A percentile compares a stretch with the other conserved stretches of the same genome.
phyloP scores from a whole-genome alignment of 352 stramenopile genomes.

The Pythium rishiriense region DNA sequence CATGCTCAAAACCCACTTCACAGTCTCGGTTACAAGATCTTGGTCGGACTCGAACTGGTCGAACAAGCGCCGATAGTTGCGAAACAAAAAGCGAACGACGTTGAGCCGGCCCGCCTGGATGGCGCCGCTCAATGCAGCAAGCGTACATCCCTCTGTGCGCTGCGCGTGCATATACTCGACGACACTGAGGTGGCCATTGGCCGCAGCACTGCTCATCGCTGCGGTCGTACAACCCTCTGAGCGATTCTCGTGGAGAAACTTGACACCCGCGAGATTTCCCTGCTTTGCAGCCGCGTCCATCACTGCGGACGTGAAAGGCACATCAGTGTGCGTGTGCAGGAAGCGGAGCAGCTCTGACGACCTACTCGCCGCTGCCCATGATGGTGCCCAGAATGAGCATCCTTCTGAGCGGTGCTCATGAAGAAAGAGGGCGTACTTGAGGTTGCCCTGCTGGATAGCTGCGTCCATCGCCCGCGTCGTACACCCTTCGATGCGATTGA shows the following conservation, averaged over 20 bases:
- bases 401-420: not conserved
- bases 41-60: not conserved
- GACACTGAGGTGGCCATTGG: not conserved
- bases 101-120: not conserved
- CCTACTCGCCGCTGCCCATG: too few species aligned
- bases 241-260: not conserved
- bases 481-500: not conserved
- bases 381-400: too few species aligned
- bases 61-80: not conserved
- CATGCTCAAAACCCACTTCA: not conserved
- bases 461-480: slow-evolving; percentile 1
- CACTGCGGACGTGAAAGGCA: not conserved
- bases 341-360: not conserved
- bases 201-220: not conserved
- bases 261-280: not conserved
- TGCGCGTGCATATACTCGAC: not conserved
- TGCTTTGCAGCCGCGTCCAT: not conserved
- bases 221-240: not conserved
- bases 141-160: not conserved
- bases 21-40: not conserved
- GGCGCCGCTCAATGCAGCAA: not conserved
- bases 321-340: not conserved
- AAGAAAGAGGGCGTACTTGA: not conserved
- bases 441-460: not conserved
- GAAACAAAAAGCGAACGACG: not conserved